phyloP scores from a whole-genome alignment of 768 basidiomycete species.

The Neoboletus brunneissimus region DNA sequence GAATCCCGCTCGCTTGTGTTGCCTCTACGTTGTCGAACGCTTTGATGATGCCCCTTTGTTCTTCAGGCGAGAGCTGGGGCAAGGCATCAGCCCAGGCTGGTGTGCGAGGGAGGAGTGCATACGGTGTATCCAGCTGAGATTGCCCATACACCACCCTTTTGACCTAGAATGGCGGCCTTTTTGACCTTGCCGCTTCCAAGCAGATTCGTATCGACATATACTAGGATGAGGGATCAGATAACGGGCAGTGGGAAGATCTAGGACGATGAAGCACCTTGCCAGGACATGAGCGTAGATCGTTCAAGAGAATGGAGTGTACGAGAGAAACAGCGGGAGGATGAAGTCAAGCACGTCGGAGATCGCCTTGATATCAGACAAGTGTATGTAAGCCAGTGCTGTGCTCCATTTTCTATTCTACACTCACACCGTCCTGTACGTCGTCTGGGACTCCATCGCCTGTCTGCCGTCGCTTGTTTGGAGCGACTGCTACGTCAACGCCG shows the following conservation, averaged over 20 bases:
- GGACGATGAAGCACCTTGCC: slow-evolving; percentile 59
- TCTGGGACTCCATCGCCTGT: not conserved
- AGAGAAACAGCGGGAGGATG: not conserved
- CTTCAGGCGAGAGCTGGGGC: slow-evolving; percentile 19
- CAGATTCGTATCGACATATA: slow-evolving; percentile 79
- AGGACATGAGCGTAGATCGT: slow-evolving; percentile 50
- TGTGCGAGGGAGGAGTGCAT: not conserved
- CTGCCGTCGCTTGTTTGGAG: slow-evolving; percentile 1
- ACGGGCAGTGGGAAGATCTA: not conserved
- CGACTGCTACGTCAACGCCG: not conserved
- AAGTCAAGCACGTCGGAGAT: slow-evolving; percentile 17
- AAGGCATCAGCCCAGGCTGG: not conserved
- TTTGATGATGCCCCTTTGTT: slow-evolving; percentile 29
- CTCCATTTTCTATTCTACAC: not conserved
- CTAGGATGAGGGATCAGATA: slow-evolving; percentile 49
- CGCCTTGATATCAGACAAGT: slow-evolving; percentile 29
- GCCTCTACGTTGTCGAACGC: slow-evolving; percentile 42
- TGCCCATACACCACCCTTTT: slow-evolving; percentile 31
- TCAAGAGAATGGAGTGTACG: slow-evolving; percentile 1
- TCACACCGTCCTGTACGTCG: not conserved
- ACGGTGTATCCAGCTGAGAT: slow-evolving; percentile 20
- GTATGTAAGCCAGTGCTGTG: slow-evolving; percentile 29
- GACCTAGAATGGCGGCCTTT: slow-evolving; percentile 56
- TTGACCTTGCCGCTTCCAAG: slow-evolving; percentile 67
- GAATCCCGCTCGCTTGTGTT: slow-evolving; percentile 58